Base-by-base conservation (phyloP, 306 rosid genomes). In the Oemleria cerasiformis region DNA sequence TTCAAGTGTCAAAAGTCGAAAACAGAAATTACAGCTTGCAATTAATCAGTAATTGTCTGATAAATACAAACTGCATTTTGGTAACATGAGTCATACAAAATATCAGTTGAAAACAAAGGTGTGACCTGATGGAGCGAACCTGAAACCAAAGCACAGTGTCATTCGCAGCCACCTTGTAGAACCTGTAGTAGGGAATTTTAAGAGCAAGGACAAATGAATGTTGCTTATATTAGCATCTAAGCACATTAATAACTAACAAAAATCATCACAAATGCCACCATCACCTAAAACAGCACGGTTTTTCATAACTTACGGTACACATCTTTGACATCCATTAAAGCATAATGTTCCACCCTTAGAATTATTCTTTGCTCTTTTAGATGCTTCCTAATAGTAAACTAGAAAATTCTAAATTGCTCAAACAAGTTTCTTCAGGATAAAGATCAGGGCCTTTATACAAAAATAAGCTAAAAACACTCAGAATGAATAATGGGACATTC, bases 81-180 rank as follows among this genome's bases (percentile, higher is more conserved):
- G 34, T 41, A 9, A 49, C 63, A 61, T n/a, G 13, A 13, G 48
- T 54, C 21, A 42, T 43, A n/a, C 12, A 34, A 30, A 60, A 70
- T 38, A 54, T 1, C 34, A 72, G 54, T 73, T 45, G 50, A 76
- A 84, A 74, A 69, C 81, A 87, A 79, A 84, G 84, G 87, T 71
- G 96, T 84, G 88, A 89, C 92, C 97, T 91, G 95, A 85, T 85
- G 84, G 80, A 85, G 96, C 99, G 83, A 91, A 94, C 99, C 99
- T 94, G 99, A 94, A 94, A 91, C 99, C 99, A 94, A 74, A 89
- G 77, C 67, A 88, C 77, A 30, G 92, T 86, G 78, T 78, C 86
- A 64, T 94, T 94, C 65, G 23, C 88, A 34, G 86, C 84, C 59
- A 85, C 96, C 83, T 83, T 89, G 87, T 94, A 94, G 85, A 87